Evolutionary conservation across 495 filamentous ascomycete genomes (phyloP).

Genomic region (Talaromyces thailandensis): DNA sequence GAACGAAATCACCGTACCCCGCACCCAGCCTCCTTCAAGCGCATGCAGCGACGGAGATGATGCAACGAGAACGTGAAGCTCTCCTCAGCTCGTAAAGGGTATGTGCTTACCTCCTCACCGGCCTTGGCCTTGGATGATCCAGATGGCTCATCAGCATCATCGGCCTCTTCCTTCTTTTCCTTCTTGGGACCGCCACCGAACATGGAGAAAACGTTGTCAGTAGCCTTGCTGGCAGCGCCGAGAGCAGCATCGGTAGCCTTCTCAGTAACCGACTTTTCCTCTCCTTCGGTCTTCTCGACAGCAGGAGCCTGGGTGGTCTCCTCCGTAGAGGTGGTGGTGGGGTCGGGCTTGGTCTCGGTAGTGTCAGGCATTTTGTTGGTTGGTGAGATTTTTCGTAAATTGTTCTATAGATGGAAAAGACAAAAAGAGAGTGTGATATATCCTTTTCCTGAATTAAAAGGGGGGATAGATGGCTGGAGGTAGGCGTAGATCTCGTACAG

Average conservation of each 20-base stretch:
- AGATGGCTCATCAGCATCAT: constrained; percentile 70
- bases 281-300: constrained; percentile 17
- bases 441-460: neutral
- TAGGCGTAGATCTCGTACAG: neutral
- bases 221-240: constrained; percentile 45
- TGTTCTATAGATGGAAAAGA: neutral
- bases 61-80: constrained; percentile 12
- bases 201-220: constrained; percentile 87
- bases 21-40: neutral
- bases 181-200: constrained; percentile 87
- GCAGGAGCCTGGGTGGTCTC: constrained; percentile 18
- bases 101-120: constrained; percentile 35
- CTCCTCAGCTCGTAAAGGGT: neutral
- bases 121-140: constrained; percentile 79
- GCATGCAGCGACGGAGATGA: neutral
- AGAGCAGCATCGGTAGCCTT: constrained; percentile 33
- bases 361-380: constrained; percentile 33
- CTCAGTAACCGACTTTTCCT: constrained; percentile 29
- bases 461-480: neutral
- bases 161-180: constrained; percentile 73
- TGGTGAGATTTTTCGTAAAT: neutral
- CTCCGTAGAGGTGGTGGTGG: constrained; percentile 30
- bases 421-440: neutral
- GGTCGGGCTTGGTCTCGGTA: constrained; percentile 40
- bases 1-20: neutral